Conservation (phyloP, 169 alveolate species). For the Plasmodium malariae region DNA sequence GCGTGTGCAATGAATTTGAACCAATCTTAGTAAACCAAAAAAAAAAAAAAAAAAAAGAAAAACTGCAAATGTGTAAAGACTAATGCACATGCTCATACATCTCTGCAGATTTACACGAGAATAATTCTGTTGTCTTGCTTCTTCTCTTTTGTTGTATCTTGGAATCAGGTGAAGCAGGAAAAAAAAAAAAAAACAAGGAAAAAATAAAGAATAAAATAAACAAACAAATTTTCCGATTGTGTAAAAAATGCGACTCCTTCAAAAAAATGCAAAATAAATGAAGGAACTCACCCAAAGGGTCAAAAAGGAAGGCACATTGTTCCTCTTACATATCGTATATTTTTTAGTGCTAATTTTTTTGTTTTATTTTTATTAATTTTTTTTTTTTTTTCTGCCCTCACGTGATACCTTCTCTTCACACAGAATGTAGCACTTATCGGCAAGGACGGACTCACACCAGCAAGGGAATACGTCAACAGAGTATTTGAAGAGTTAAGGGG, state of each 20-base stretch:
- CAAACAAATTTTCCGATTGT: too few relatives aligned
- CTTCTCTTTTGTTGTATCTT: constrained; percentile 49
- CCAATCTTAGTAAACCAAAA: too few relatives aligned
- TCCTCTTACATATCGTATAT: too few relatives aligned
- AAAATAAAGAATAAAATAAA: too few relatives aligned
- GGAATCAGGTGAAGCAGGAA: constrained; percentile 32
- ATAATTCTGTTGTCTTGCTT: constrained; percentile 26
- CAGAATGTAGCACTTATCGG: constrained; percentile 51
- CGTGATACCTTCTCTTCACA: neutral
- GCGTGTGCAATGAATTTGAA: too few relatives aligned
- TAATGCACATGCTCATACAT: neutral
- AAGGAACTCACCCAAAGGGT: neutral
- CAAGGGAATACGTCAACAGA: constrained; percentile 23
- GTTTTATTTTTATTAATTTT: neutral
- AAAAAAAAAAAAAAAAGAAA: constrained; percentile 8
- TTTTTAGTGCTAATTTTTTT: too few relatives aligned
- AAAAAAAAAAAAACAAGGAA: neutral
- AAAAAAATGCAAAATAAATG: neutral
- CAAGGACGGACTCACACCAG: constrained; percentile 61
- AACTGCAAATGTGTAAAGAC: neutral
- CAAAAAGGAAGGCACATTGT: too few relatives aligned
- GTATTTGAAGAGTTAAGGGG: constrained; percentile 9
- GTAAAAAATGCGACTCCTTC: too few relatives aligned
- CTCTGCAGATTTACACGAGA: constrained; percentile 26
- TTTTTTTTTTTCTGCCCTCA: neutral